These are phyloP conservation scores for Metschnikowia picachoensis DNA, from an alignment of 805 yeast genomes.

Conservation along the genomic window DNA sequence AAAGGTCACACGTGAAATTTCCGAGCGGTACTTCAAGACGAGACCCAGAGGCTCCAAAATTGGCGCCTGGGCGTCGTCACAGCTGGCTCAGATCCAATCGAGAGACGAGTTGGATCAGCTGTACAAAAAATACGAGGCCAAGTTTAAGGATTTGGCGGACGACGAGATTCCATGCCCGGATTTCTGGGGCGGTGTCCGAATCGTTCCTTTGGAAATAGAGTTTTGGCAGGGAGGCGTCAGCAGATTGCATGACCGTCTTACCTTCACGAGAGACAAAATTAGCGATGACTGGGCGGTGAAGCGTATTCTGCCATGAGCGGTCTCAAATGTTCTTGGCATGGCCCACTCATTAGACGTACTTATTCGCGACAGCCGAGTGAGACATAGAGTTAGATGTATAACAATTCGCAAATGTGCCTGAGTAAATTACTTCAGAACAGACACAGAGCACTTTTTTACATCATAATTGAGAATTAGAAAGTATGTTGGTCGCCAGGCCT, in stretches of 20 bases:
- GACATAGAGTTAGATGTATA: not conserved
- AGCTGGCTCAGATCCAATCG: conserved; percentile 54
- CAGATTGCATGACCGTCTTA: conserved; percentile 86
- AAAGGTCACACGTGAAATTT: conserved; percentile 65
- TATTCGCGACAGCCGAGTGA: not conserved
- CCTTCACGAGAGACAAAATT: conserved; percentile 53
- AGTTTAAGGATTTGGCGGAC: conserved; percentile 53
- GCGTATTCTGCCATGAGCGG: conserved; percentile 64
- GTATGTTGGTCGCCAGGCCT: too few relatives aligned
- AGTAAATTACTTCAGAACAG: too few relatives aligned
- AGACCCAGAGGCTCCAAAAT: conserved; percentile 91
- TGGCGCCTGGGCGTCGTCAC: conserved; percentile 98
- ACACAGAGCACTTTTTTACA: too few relatives aligned
- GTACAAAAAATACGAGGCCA: conserved; percentile 45
- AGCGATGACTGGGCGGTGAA: conserved; percentile 54
- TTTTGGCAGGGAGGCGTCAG: conserved; percentile 96
- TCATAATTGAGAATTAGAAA: too few relatives aligned
- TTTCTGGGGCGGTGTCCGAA: conserved; percentile 91
- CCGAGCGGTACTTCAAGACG: conserved; percentile 73
- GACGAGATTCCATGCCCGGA: conserved; percentile 85
- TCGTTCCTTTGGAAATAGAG: conserved; percentile 86
- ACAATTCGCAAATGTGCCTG: not conserved
- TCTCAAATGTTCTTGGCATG: too few relatives aligned
- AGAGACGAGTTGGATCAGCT: conserved; percentile 62
- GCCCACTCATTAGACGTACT: too few relatives aligned